A percentile compares a stretch with the other conserved stretches of the same genome.
These are phyloP conservation scores for Evansstolkia leycettana DNA, from an alignment of 495 filamentous ascomycete genomes.

Conservation along the genomic window DNA sequence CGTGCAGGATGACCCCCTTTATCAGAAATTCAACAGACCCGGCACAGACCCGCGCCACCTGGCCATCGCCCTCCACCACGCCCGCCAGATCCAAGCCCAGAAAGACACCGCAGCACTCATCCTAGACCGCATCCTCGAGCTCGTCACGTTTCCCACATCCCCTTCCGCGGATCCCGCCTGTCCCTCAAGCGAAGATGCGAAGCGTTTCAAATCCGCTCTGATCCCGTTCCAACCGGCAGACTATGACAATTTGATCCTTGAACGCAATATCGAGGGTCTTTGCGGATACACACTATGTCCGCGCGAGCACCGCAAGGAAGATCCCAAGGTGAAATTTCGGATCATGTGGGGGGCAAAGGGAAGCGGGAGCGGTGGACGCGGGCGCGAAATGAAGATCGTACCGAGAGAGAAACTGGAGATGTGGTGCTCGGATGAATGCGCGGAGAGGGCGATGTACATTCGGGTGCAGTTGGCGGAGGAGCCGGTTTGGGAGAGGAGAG, in stretches of 20 bases:
- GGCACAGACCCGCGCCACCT: conserved; percentile 38
- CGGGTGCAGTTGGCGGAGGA: conserved; percentile 72
- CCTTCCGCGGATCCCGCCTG: conserved; percentile 40
- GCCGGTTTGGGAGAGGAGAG: conserved; percentile 62
- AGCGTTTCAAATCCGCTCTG: conserved; percentile 44
- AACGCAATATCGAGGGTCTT: conserved; percentile 64
- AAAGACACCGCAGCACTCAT: conserved; percentile 63
- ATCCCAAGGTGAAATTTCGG: conserved; percentile 31
- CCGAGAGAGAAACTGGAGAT: conserved; percentile 59
- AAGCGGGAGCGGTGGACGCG: conserved; percentile 36
- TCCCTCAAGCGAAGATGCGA: conserved; percentile 44
- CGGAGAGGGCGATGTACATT: conserved; percentile 65
- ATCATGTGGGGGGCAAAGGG: conserved; percentile 37
- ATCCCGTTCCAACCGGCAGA: conserved; percentile 69
- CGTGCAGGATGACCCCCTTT: conserved; percentile 23
- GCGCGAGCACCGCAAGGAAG: conserved; percentile 34
- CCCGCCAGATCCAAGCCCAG: conserved; percentile 61
- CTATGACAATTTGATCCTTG: conserved; percentile 74
- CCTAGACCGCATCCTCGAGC: conserved; percentile 53
- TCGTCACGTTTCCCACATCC: conserved; percentile 46
- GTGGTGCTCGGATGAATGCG: conserved; percentile 80
- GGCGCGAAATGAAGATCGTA: conserved; percentile 44
- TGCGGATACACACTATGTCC: conserved; percentile 82
- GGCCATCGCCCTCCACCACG: conserved; percentile 64
- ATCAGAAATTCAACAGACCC: conserved; percentile 17